Evolutionary conservation across 305 asterid species (phyloP), one percentile per base, ranked within the genome.

Genomic region (Plantago lanceolata): DNA sequence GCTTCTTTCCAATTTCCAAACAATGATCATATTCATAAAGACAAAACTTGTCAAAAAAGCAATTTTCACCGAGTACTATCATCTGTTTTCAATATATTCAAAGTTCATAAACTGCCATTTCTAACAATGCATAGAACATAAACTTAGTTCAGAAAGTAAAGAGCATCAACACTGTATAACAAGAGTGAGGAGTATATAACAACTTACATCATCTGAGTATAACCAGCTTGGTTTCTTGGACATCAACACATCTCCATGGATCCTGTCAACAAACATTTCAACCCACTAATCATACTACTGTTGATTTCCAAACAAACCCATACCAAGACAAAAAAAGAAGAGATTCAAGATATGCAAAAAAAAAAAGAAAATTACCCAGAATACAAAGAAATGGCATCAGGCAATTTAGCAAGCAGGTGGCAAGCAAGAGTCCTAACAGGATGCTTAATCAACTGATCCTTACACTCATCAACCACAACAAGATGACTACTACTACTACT

Each of bases 191-290:
- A 60, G 57, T 37, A 18, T 6, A 75, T 77, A 67, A 8, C 12
- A 56, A 67, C 78, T 12, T 68, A 80, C 85, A 63, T 65, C 69
- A 66, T 75, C 76, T 31, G 84, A 77, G 20, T 37, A 51, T 48
- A 73, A 62, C 98, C 98, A 91, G 74, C 66, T 73, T 17, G 96
- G 73, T 69, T 78, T 73, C 54, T 76, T 79, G 43, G 94, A 80
- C 40, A 85, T 78, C 56, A 84, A 89, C 44, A 84, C 95, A 33
- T 91, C 98, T 31, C 94, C 98, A 68, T 82, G 96, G 79, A 89
- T 75, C 75, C 98, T 88, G 78, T 3, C 67, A 48, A 51, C 1
- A 24, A 63, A 2, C 21, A 68, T 67, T 60, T 45, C 65, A 67
- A 44, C 64, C 48, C 68, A 48, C 15, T 40, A 21, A 63, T 69